phyloP scores from a whole-genome alignment of 345 rosid genomes.

The Clarkia xantiana region DNA sequence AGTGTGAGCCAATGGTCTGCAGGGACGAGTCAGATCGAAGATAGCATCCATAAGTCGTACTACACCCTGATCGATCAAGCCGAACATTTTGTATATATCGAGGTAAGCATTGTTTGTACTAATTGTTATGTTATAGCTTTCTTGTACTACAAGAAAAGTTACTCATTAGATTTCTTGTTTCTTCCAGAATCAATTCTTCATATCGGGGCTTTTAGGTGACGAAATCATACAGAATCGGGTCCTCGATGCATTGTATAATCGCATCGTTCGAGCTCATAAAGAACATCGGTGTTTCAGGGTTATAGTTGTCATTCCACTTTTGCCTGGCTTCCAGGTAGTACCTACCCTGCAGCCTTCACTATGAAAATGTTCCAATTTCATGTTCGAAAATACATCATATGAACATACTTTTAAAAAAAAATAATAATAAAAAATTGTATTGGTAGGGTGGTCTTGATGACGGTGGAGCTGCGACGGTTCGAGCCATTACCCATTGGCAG shows the following conservation, averaged over 20 bases:
- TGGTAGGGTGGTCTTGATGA: conserved; percentile 82
- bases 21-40: conserved; percentile 76
- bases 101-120: conserved; percentile 28
- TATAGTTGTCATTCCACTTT: conserved; percentile 65
- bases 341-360: no score
- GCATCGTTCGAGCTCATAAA: conserved; percentile 58
- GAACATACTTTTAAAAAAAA: conserved; percentile 3
- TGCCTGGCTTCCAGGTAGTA: conserved; percentile 98
- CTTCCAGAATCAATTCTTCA: conserved; percentile 81
- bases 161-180: conserved; percentile 1
- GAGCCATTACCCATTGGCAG: conserved; percentile 95
- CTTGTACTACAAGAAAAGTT: background rate
- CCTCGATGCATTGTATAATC: conserved; percentile 51
- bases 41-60: conserved; percentile 77
- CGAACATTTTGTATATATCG: conserved; percentile 76
- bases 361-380: background rate
- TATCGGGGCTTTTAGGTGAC: conserved; percentile 74
- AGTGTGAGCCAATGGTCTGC: conserved; percentile 94
- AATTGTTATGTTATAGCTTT: conserved; percentile 1
- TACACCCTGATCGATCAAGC: conserved; percentile 71
- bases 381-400: background rate
- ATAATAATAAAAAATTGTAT: no score
- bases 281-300: conserved; percentile 57
- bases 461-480: conserved; percentile 80
- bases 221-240: conserved; percentile 71